phyloP scores from a whole-genome alignment of 1,284 basidiomycete genomes.

The Austropuccinia psidii region DNA sequence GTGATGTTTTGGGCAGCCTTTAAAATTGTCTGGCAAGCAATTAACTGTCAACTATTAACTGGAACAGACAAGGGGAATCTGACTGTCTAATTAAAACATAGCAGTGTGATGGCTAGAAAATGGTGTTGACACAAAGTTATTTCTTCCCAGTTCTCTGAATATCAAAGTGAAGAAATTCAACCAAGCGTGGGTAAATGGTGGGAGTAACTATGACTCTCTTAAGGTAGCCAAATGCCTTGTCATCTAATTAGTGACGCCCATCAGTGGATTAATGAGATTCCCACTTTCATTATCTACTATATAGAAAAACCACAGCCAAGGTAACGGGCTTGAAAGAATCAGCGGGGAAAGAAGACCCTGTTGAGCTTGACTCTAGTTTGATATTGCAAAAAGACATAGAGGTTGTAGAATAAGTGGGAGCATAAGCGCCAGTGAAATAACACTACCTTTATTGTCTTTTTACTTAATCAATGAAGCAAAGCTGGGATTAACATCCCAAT shows the following conservation, averaged over 20 bases:
- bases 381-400: constrained; percentile 61
- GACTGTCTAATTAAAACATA: constrained; percentile 63
- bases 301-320: constrained; percentile 40
- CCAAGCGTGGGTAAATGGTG: constrained; percentile 56
- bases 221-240: constrained; percentile 57
- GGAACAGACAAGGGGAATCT: constrained; percentile 60
- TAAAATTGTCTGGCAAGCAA: constrained; percentile 52
- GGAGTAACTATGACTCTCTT: constrained; percentile 60
- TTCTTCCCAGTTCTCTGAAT: constrained; percentile 62
- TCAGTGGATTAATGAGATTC: constrained; percentile 40
- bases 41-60: constrained; percentile 58
- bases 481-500: constrained; percentile 56
- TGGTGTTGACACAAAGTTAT: constrained; percentile 61
- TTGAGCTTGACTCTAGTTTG: constrained; percentile 51
- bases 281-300: constrained; percentile 40
- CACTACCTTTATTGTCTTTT: constrained; percentile 60
- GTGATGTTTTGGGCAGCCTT: constrained; percentile 53
- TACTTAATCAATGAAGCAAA: constrained; percentile 59
- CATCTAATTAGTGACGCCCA: constrained; percentile 40
- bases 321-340: constrained; percentile 43
- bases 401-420: constrained; percentile 61
- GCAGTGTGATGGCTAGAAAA: constrained; percentile 58
- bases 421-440: constrained; percentile 58
- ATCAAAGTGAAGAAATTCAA: constrained; percentile 62
- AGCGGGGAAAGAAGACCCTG: constrained; percentile 58